phyloP scores from a whole-genome alignment of 768 basidiomycete genomes.

The Udeniomyces megalosporus region DNA sequence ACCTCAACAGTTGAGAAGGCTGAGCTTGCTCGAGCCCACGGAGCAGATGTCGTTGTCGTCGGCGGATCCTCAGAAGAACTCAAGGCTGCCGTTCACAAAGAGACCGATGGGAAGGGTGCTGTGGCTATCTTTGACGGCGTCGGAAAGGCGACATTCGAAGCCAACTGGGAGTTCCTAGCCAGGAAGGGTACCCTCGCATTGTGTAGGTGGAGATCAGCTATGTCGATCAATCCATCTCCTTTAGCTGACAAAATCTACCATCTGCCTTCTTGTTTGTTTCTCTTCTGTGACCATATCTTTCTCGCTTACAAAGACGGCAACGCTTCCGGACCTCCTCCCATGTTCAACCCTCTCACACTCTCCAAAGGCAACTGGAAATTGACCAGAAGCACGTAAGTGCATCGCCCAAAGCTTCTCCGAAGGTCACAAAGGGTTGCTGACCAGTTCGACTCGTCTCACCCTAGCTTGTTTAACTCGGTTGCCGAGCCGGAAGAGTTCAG shows the following conservation, averaged over 20 bases:
- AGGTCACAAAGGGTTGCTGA: too few relatives aligned
- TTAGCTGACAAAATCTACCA: conserved; percentile 45
- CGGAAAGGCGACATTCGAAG: conserved; percentile 77
- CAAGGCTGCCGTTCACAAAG: conserved; percentile 31
- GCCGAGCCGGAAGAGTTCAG: conserved; percentile 55
- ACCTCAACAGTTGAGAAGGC: conserved; percentile 75
- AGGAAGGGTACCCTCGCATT: conserved; percentile 12
- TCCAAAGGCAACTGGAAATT: conserved; percentile 66
- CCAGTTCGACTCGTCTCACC: background rate
- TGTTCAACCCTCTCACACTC: conserved; percentile 53
- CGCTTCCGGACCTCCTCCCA: conserved; percentile 48
- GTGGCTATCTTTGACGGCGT: conserved; percentile 87
- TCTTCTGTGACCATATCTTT: too few relatives aligned
- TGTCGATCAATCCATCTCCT: background rate
- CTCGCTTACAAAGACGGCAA: too few relatives aligned
- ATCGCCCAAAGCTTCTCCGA: conserved; percentile 23
- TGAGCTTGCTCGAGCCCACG: conserved; percentile 54
- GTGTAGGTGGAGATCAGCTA: background rate
- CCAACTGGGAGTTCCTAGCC: conserved; percentile 16
- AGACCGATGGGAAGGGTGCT: conserved; percentile 32
- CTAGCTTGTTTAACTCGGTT: background rate
- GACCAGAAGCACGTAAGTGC: conserved; percentile 52
- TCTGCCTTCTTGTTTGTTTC: conserved; percentile 37
- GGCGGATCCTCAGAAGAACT: conserved; percentile 55
- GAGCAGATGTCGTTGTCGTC: conserved; percentile 74